Percentiles rank a stretch among this genome's conserved stretches.
These are phyloP conservation scores for Escallonia herrerae DNA, from an alignment of 129 eudicot species.

Conservation along the genomic window DNA sequence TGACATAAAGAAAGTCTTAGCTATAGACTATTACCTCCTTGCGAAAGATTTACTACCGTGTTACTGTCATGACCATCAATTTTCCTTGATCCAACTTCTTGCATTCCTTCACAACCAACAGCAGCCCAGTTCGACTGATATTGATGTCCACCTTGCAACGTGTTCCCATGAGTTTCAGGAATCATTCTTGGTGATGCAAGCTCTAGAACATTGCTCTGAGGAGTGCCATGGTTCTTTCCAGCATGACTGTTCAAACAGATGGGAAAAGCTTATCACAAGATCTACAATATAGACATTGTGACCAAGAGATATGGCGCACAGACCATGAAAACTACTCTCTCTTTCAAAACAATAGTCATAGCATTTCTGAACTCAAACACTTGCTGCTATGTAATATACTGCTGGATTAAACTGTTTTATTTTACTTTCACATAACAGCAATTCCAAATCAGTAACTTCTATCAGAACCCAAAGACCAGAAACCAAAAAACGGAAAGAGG, in stretches of 20 bases:
- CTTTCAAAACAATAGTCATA: neutral
- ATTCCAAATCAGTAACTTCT: too few species aligned
- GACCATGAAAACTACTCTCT: neutral
- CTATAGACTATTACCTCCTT: conserved; percentile 23
- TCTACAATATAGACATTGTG: conserved; percentile 5
- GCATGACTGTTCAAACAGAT: conserved; percentile 35
- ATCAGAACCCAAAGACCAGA: neutral
- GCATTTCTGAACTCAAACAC: too few species aligned
- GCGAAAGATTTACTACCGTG: conserved; percentile 17
- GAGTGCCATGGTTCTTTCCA: conserved; percentile 34
- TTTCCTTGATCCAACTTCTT: conserved; percentile 24
- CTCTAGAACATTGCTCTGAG: conserved; percentile 30
- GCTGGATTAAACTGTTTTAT: too few species aligned
- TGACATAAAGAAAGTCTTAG: neutral
- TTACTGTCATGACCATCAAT: conserved; percentile 10
- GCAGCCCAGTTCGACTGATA: conserved; percentile 36
- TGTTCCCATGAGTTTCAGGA: conserved; percentile 42
- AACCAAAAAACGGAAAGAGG: neutral
- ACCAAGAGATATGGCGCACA: neutral
- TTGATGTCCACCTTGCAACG: conserved; percentile 38
- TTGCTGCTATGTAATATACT: too few species aligned
- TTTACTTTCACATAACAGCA: too few species aligned
- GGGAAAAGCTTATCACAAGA: conserved; percentile 13
- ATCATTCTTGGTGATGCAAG: conserved; percentile 62
- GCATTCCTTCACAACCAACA: conserved; percentile 14